These are phyloP conservation scores for Colletotrichum sp. DNA, from an alignment of 2,329 filamentous ascomycete species.

Conservation along the genomic window DNA sequence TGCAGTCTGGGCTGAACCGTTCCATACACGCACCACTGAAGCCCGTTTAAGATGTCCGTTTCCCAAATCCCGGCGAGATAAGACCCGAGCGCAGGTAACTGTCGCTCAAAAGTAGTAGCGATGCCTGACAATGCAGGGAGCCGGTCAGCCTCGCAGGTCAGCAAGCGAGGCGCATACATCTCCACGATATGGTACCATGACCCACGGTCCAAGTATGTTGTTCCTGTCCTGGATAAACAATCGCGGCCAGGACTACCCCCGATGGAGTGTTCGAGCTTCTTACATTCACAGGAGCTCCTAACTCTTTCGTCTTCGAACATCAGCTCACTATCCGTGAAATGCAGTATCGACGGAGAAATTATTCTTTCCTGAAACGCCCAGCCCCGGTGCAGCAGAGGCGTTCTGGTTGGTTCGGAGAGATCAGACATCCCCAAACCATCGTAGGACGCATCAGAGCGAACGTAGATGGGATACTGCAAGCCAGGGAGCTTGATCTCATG, in stretches of 20 bases:
- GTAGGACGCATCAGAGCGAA: not conserved
- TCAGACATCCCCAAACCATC: too few species aligned
- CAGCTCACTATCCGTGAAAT: not conserved
- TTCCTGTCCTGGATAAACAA: accelerated
- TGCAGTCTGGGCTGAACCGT: not conserved
- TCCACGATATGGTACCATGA: accelerated
- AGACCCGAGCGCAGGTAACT: accelerated
- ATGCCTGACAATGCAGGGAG: not conserved
- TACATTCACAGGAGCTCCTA: accelerated
- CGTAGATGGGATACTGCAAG: not conserved
- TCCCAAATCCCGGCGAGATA: not conserved
- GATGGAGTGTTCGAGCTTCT: accelerated
- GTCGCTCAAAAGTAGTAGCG: not conserved
- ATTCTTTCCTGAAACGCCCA: not conserved
- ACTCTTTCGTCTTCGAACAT: accelerated
- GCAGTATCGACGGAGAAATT: accelerated
- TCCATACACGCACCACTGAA: accelerated
- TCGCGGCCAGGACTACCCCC: accelerated
- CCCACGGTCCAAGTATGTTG: accelerated
- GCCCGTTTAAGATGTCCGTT: accelerated
- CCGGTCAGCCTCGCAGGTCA: not conserved
- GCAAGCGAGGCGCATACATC: accelerated
- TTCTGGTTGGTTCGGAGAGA: too few species aligned
- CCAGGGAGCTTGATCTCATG: not conserved
- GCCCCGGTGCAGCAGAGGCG: not conserved